Base-by-base conservation (phyloP, 305 asterid genomes). In the Fraxinus sp. region DNA sequence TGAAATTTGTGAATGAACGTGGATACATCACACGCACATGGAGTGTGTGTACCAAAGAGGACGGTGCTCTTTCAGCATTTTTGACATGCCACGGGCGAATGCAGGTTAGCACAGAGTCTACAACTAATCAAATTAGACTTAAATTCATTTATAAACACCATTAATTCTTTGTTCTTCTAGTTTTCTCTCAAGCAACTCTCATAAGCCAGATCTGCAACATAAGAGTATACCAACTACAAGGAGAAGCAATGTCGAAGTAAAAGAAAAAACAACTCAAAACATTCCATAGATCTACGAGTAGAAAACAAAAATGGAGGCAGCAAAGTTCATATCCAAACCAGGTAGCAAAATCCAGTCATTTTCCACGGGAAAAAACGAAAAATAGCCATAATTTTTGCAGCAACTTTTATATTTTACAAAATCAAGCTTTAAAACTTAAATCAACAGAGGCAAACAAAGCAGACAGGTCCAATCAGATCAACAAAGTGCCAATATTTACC, bases 151-250 rank as follows among this genome's bases (percentile, higher is more conserved):
- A 66, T 28, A 43, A 71, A 84, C 81, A 71, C 70, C 28, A 59
- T 18, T 59, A 3, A 49, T 59, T 73, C 36, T 70, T 39, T 5
- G 10, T 5, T 24, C 66, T 49, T n/a, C 41, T 62, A 26, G 28
- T 5, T 68, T 68, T 30, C 75, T 68, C 55, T 32, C 55, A 66
- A 36, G 77, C 10, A 35, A 14, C 39, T 62, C 59, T 70, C 14
- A 35, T 10, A 68, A 76, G 78, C 82, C 13, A 83, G 86, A 87
- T 87, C 86, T 78, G 76, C 41, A 68, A 66, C 49, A 7, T 16
- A 33, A 33, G 16, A 80, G 59, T 75, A 20, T 37, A 46, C 18
- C 87, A 81, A 41, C 77, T 28, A 76, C 26, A 28, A 24, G 49
- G 18, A 24, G 64, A 16, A 9, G 75, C n/a, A n/a, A 43, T 9